A percentile compares a stretch with the other conserved stretches of the same genome.
Conservation (phyloP, 2,329 filamentous ascomycete genomes). For the Biscogniauxia mediterranea region DNA sequence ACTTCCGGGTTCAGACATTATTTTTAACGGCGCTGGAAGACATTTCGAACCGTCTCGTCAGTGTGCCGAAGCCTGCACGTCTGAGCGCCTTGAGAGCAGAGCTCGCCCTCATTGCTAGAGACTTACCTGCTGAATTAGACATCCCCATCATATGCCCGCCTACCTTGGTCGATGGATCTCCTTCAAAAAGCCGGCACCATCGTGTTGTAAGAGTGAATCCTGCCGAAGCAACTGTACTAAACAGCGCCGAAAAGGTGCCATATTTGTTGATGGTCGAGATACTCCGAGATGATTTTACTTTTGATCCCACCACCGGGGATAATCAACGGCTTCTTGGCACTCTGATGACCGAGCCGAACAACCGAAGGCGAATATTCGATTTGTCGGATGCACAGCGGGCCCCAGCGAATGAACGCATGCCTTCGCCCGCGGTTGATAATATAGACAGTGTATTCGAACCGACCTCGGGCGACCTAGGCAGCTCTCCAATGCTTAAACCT, state of each 20-base stretch:
- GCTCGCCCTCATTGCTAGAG: slow-evolving; percentile 75
- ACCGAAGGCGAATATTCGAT: slow-evolving; percentile 63
- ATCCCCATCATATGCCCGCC: slow-evolving; percentile 80
- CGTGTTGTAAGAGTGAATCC: slow-evolving; percentile 81
- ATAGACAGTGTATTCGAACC: slow-evolving; percentile 81
- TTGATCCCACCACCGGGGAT: slow-evolving; percentile 71
- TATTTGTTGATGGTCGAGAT: slow-evolving; percentile 85
- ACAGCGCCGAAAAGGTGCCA: slow-evolving; percentile 83
- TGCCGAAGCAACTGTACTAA: slow-evolving; percentile 79
- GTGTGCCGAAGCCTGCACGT: slow-evolving; percentile 77
- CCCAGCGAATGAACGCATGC: slow-evolving; percentile 39
- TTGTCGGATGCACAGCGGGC: slow-evolving; percentile 64
- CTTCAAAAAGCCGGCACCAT: slow-evolving; percentile 74
- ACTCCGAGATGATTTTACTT: slow-evolving; percentile 77
- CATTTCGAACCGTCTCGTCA: slow-evolving; percentile 80
- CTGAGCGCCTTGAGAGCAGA: slow-evolving; percentile 80
- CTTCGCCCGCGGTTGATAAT: slow-evolving; percentile 39
- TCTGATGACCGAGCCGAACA: slow-evolving; percentile 56
- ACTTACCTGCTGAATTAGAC: slow-evolving; percentile 79
- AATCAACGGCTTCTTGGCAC: slow-evolving; percentile 65
- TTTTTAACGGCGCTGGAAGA: slow-evolving; percentile 78
- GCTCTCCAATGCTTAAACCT: slow-evolving; percentile 65
- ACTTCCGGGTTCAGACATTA: slow-evolving; percentile 78
- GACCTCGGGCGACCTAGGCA: slow-evolving; percentile 73
- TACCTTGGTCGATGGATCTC: slow-evolving; percentile 68